Evolutionary conservation across 257 asterid genomes (phyloP), one percentile per base, ranked within the genome.

Genomic region (Petunia axillaris): DNA sequence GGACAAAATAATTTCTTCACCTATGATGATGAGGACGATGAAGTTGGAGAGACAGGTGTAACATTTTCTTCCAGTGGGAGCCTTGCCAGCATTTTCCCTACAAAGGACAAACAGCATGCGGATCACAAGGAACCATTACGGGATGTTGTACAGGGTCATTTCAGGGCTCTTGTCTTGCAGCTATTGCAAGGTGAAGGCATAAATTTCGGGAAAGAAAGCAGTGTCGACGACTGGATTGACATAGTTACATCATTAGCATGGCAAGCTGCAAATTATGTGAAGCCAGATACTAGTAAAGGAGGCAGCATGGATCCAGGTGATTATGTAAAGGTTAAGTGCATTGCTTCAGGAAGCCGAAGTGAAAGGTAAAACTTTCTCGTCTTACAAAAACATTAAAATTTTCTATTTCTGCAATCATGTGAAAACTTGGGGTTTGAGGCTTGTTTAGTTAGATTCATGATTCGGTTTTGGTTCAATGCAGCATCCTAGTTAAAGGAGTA

Each of bases 271-370:
- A 94, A 88, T 64, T 94, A 84, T 82, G 88, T 96, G 83, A 96
- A 88, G 89, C 99, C 98, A 1, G 93, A 96, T 88, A 90, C 95
- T n/a, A 91, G 93, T 84, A 86, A 87, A 85, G 99, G 98, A 76
- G 99, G 98, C 74, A 96, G 99, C 89, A 96, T 96, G 99, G 99
- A 96, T 85, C 99, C 99, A 0, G 90, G 90, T 66, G 91, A 94
- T 80, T 96, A 96, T 83, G 87, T 94, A 52, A 96, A 94, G 86
- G 89, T 96, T 83, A 96, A 94, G 87, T 94, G 98, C 82, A 86
- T 96, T 39, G 99, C 99, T 73, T 90, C 99, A 1, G 99, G 98
- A 85, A 83, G 64, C 83, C 97, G 91, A 64, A 76, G 85, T 13
- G 94, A 94, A 55, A 94, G 99, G 99, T 96, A 91, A 50, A 16